These are phyloP conservation scores for Candida wancherniae DNA, from an alignment of 805 yeast genomes.

Conservation along the genomic window DNA sequence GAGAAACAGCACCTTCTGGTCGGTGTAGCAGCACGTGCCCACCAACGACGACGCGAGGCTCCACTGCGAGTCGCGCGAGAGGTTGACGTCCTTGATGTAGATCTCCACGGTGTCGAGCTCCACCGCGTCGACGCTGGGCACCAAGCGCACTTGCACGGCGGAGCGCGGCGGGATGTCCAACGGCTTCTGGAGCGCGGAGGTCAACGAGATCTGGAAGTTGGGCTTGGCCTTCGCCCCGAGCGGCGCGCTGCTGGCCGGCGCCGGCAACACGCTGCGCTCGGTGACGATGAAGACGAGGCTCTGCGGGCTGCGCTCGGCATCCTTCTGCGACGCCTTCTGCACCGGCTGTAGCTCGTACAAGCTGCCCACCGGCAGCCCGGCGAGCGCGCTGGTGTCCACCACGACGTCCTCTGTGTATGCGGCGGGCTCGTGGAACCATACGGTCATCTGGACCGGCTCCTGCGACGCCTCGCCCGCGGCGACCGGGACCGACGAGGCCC, in stretches of 20 bases:
- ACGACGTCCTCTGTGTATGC: conserved; percentile 55
- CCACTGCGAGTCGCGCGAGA: conserved; percentile 95
- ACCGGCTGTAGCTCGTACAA: conserved; percentile 63
- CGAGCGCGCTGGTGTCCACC: conserved; percentile 54
- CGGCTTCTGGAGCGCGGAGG: conserved; percentile 53
- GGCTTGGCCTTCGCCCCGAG: conserved; percentile 16
- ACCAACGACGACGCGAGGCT: conserved; percentile 57
- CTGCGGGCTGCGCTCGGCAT: conserved; percentile 2
- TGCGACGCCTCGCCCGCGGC: conserved; percentile 1
- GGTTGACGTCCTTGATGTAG: conserved; percentile 69
- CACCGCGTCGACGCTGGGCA: conserved; percentile 41
- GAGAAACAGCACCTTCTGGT: conserved; percentile 61
- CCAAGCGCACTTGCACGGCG: conserved; percentile 50
- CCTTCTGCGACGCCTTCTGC: conserved; percentile 3
- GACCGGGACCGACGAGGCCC: too few relatives aligned
- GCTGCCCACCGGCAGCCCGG: conserved; percentile 69
- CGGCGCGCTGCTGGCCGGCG: conserved; percentile 1
- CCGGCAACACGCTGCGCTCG: conserved; percentile 8
- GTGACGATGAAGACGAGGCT: conserved; percentile 12
- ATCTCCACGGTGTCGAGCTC: conserved; percentile 81
- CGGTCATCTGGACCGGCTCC: conserved; percentile 32
- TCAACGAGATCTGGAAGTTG: conserved; percentile 48
- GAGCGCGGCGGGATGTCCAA: conserved; percentile 67
- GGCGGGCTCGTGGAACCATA: conserved; percentile 69
- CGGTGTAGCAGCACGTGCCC: conserved; percentile 59